Conservation (phyloP, 768 basidiomycete genomes). For the Podaxis mareebaensis region DNA sequence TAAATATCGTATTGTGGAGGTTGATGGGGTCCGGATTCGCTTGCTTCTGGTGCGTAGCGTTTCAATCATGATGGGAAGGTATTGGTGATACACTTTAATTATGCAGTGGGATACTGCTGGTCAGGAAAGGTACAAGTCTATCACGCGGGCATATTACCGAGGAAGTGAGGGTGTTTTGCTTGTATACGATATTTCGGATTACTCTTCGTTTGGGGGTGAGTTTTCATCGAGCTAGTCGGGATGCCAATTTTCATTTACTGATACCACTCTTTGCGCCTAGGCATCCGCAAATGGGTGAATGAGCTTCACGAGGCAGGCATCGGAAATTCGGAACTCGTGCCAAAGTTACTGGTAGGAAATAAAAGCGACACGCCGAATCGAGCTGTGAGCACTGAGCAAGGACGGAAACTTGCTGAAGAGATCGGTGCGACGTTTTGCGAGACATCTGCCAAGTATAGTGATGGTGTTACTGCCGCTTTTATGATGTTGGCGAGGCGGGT, state of each 20-base stretch:
- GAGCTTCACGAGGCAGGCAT: conserved; percentile 3
- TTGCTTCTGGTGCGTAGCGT: background rate
- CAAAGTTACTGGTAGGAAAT: conserved; percentile 12
- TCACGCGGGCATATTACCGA: conserved; percentile 7
- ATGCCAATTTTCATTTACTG: background rate
- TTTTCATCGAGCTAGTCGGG: background rate
- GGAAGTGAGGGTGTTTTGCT: conserved; percentile 11
- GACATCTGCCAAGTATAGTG: conserved; percentile 11
- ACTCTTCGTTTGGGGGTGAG: conserved; percentile 9
- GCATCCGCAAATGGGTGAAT: conserved; percentile 5
- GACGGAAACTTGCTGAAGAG: background rate
- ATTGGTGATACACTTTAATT: background rate
- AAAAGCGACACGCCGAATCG: conserved; percentile 1
- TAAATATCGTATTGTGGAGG: conserved; percentile 9
- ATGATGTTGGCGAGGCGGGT: conserved; percentile 3
- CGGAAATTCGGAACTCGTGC: background rate
- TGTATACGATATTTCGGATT: conserved; percentile 9
- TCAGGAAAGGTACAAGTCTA: conserved; percentile 9
- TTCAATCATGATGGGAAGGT: background rate
- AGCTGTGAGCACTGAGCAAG: conserved; percentile 5
- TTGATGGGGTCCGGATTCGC: conserved; percentile 2
- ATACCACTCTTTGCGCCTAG: background rate
- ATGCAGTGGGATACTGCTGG: conserved; percentile 15
- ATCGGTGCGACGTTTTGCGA: conserved; percentile 10
- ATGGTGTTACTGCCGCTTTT: conserved; percentile 7